phyloP scores from a whole-genome alignment of 2,329 filamentous ascomycete genomes.

The Aspergillus fischeri region DNA sequence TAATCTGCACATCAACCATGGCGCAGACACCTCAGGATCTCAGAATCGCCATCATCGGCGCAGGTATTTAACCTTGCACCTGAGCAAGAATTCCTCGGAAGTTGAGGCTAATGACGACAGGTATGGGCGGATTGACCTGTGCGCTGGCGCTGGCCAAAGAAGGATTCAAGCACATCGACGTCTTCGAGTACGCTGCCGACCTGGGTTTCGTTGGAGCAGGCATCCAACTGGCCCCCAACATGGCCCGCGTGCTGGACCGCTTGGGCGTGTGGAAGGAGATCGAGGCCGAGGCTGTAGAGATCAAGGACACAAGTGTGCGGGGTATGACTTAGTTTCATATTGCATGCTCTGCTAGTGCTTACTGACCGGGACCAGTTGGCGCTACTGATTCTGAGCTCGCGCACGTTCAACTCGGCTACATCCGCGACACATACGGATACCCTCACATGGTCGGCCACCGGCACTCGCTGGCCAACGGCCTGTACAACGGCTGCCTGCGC shows the following conservation, averaged over 20 bases:
- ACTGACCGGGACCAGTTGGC: constrained; percentile 44
- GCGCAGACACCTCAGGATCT: constrained; percentile 21
- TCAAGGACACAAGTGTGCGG: constrained; percentile 68
- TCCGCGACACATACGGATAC: constrained; percentile 65
- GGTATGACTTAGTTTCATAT: constrained; percentile 38
- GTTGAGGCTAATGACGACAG: neutral
- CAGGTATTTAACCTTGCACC: constrained; percentile 24
- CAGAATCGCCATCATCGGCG: constrained; percentile 46
- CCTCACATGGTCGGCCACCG: constrained; percentile 79
- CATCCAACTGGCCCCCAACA: constrained; percentile 79
- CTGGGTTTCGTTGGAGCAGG: constrained; percentile 80
- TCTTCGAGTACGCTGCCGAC: constrained; percentile 69
- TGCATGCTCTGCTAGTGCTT: neutral
- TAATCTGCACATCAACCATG: neutral
- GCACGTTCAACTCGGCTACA: constrained; percentile 65
- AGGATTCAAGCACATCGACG: constrained; percentile 68
- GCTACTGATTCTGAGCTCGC: constrained; percentile 65
- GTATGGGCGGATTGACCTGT: constrained; percentile 73
- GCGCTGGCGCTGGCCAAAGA: constrained; percentile 71
- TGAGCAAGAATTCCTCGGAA: neutral
- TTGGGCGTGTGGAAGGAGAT: constrained; percentile 71
- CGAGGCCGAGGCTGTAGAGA: constrained; percentile 64
- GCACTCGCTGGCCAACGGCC: constrained; percentile 62
- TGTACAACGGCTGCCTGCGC: constrained; percentile 67
- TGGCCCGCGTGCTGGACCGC: constrained; percentile 69